Evolutionary conservation across 2,329 filamentous ascomycete genomes (phyloP).

Genomic region (Graphilbum ipis-grandicollis): DNA sequence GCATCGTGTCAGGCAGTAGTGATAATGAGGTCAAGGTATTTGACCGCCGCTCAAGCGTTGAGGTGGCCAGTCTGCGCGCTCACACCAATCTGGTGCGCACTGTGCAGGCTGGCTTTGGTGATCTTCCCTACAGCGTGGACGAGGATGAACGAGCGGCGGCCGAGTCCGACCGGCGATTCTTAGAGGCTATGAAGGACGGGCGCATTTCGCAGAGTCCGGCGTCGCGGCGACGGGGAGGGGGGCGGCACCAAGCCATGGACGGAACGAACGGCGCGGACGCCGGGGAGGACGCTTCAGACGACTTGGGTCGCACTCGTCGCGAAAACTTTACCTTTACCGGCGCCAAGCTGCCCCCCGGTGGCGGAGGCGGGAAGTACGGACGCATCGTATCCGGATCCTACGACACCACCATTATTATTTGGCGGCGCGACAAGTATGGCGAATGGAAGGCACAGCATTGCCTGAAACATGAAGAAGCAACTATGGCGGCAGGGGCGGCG

Average conservation of each 20-base stretch:
- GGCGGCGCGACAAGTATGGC: slow-evolving; percentile 72
- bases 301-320: slow-evolving; percentile 58
- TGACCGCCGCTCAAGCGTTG: slow-evolving; percentile 67
- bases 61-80: slow-evolving; percentile 72
- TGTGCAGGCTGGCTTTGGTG: slow-evolving; percentile 86
- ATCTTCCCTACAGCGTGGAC: slow-evolving; percentile 62
- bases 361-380: slow-evolving; percentile 74
- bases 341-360: slow-evolving; percentile 76
- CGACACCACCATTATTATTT: slow-evolving; percentile 89
- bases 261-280: no score
- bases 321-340: slow-evolving; percentile 65
- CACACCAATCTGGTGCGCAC: slow-evolving; percentile 80
- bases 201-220: slow-evolving; percentile 17
- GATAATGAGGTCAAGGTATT: slow-evolving; percentile 95
- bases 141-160: slow-evolving; percentile 59
- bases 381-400: slow-evolving; percentile 97
- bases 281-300: no score
- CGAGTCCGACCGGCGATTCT: slow-evolving; percentile 56
- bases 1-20: slow-evolving; percentile 90
- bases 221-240: not conserved
- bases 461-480: slow-evolving; percentile 57
- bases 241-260: no score
- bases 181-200: slow-evolving; percentile 37
- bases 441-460: slow-evolving; percentile 67
- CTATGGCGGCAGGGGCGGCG: slow-evolving; percentile 11